These are phyloP conservation scores for Tylopilus vinaceipallidus DNA, from an alignment of 768 basidiomycete genomes.

Conservation along the genomic window DNA sequence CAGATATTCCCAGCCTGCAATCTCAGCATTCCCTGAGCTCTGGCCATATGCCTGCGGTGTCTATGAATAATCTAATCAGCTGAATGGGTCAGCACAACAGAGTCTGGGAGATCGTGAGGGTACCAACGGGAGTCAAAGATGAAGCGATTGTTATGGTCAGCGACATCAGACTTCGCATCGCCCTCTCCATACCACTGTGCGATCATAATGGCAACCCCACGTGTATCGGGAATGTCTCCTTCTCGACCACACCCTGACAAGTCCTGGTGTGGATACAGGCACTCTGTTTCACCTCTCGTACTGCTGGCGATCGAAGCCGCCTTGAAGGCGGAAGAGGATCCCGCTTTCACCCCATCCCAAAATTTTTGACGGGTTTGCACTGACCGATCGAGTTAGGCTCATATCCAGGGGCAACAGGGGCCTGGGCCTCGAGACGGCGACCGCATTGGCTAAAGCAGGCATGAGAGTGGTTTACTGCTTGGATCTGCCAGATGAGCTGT, in stretches of 20 bases:
- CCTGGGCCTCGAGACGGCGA: constrained; percentile 81
- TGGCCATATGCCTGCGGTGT: not conserved
- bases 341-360: constrained; percentile 39
- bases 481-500: constrained; percentile 56
- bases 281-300: constrained; percentile 52
- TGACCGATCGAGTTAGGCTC: constrained; percentile 55
- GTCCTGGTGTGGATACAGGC: constrained; percentile 11
- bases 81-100: not conserved
- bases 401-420: constrained; percentile 67
- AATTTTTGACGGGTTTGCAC: constrained; percentile 58
- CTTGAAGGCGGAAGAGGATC: constrained; percentile 39
- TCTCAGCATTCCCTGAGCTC: not conserved
- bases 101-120: too few relatives aligned
- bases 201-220: constrained; percentile 11
- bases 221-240: not conserved
- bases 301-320: constrained; percentile 66
- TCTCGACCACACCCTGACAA: not conserved
- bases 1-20: too few relatives aligned
- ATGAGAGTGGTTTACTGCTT: constrained; percentile 70
- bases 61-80: not conserved
- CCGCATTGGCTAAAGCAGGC: constrained; percentile 70
- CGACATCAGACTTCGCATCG: not conserved
- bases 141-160: not conserved
- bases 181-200: not conserved
- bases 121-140: not conserved